phyloP scores from a whole-genome alignment of 129 eudicot genomes.

The Tagetes erecta region DNA sequence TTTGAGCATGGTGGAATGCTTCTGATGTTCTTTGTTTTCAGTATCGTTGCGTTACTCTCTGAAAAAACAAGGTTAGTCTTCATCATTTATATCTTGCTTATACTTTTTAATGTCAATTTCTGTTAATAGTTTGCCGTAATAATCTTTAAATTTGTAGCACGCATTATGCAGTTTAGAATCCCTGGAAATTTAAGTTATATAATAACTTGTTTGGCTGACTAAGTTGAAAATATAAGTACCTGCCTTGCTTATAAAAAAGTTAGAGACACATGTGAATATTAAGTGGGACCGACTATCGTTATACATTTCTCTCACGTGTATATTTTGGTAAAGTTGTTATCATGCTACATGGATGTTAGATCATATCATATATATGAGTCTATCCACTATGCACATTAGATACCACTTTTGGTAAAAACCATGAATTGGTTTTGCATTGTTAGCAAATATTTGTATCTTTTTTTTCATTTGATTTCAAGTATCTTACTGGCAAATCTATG shows the following conservation, averaged over 20 bases:
- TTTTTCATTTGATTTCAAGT: not conserved
- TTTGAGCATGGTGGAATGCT: constrained; percentile 98
- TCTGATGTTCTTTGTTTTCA: constrained; percentile 86
- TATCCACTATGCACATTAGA: not conserved
- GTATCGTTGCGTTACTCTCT: constrained; percentile 62
- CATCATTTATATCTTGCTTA: not conserved
- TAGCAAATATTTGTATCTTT: not conserved
- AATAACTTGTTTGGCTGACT: not conserved
- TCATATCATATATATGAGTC: not conserved
- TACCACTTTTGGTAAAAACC: not conserved
- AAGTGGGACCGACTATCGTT: constrained; percentile 8
- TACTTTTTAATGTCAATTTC: not conserved
- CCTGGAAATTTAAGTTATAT: constrained; percentile 5
- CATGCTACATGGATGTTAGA: constrained; percentile 22
- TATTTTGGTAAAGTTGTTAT: not conserved
- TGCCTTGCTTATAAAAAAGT: not conserved
- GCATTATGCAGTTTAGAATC: not conserved
- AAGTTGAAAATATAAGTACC: not conserved
- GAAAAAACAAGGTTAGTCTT: constrained; percentile 82
- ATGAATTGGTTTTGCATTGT: constrained; percentile 9
- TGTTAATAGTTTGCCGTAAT: constrained; percentile 2
- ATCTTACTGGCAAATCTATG: constrained; percentile 6
- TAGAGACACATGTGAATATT: not conserved
- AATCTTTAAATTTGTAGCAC: not conserved
- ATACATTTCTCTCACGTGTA: not conserved